phyloP scores from a whole-genome alignment of 306 rosid species.

The Sicyos baderoa region DNA sequence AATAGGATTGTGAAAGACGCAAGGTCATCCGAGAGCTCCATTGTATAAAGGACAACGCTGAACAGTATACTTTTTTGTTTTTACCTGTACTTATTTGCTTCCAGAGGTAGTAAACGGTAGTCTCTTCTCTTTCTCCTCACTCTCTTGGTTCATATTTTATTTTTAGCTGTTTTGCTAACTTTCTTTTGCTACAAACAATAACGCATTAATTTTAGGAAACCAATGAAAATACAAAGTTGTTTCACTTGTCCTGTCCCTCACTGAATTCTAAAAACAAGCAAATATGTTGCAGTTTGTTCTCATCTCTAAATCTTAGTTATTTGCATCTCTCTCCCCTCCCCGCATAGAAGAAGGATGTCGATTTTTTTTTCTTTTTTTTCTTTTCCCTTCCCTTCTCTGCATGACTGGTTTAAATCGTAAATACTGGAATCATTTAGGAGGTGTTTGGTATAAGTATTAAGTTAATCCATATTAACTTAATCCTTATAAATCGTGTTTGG shows the following conservation, averaged over 20 bases:
- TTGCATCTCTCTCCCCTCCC: not conserved
- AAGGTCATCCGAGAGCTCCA: not conserved
- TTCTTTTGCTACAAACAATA: not conserved
- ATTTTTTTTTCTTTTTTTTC: too few species aligned
- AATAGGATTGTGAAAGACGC: constrained; percentile 5
- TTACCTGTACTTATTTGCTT: constrained; percentile 8
- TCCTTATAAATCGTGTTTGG: too few species aligned
- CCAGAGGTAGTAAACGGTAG: too few species aligned
- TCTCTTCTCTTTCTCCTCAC: not conserved
- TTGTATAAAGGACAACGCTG: not conserved
- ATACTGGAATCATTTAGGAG: too few species aligned
- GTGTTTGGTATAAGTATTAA: too few species aligned
- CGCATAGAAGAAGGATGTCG: not conserved
- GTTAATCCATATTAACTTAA: too few species aligned
- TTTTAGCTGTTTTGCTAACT: not conserved
- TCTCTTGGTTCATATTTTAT: not conserved
- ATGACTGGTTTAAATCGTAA: too few species aligned
- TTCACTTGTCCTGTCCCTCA: not conserved
- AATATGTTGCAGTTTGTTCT: constrained; percentile 3
- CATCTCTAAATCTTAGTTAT: not conserved
- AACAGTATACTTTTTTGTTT: not conserved
- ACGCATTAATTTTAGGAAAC: constrained; percentile 9
- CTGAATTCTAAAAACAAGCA: not conserved
- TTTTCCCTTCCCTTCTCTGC: too few species aligned
- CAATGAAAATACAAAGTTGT: constrained; percentile 1